Base-by-base conservation (phyloP, 768 basidiomycete species). In the Gyrodon lividus region DNA sequence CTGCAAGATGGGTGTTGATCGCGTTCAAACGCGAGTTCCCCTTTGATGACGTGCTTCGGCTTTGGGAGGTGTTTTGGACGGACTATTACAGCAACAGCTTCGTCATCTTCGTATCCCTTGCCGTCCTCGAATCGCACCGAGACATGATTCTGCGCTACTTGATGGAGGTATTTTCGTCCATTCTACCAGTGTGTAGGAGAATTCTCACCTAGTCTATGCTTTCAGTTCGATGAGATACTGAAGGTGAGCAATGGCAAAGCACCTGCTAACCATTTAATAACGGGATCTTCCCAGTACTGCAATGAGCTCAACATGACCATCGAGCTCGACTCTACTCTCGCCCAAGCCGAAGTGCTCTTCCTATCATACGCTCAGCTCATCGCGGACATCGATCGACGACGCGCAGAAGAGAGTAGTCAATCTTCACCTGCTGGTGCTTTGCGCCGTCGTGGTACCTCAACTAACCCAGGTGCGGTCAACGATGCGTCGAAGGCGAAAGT, bases 341-440 rank as follows among this genome's bases (percentile, higher is more conserved):
- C 92, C 0, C 97, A 98, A 71, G 97, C 96, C 9, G 97, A 99
- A 70, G 94, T 98, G 14, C 79, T 99, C 19, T 98, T 92, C 77
- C 78, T 96, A 2, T 93, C 93, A 1, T 98, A 97, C 73, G 75
- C 85, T 12, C 87, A 90, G 61, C 72, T 97, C 19, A 86, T 98
- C 19, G 88, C 88, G 9, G 93, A 96, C 66, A 83, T 96, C 59
- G 93, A 97, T 66, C 81, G 88, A 31, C 81, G 87, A 56, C 80
- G 78, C 56, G 82, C 81, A 0, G 90, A 92, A 55, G 78, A 78
- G 42, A 45, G 47, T 4, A 53, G 58, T 13, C 55, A 51, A 16
- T 46, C 33, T 37, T 48, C 62, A 5, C 59, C 65, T 1, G 47
- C 63, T 3, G 44, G 48, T 16, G 70, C 58, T 48, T 66, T 71